Base-by-base conservation (phyloP, 352 stramenopile species). In the Globisporangium takayamanum region DNA sequence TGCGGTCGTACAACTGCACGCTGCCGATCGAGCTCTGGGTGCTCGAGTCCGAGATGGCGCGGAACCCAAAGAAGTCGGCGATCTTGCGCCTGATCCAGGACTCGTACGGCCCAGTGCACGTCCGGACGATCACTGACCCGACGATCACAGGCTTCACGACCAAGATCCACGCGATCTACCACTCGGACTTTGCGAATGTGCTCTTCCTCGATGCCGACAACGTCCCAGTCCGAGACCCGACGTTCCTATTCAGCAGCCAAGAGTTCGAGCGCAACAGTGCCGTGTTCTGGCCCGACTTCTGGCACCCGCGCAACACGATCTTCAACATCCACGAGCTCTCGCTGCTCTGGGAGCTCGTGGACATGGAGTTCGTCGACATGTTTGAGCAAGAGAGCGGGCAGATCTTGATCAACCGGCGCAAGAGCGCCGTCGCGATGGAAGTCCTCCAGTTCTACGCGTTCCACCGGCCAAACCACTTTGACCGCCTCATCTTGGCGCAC, bases 351-450 rank as follows among this genome's bases (percentile, higher is more conserved):
- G 59, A 84, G 60, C 70, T 86, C n/a, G 63, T 90, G 18, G 69
- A 86, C 51, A 64, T 89, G 46, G 50, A 68, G 12, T 80, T 78
- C 20, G 64, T 88, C 39, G 74, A 89, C 66, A 89, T 88, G 78
- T 89, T 89, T 59, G 82, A 92, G 59, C 80, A 90, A 60, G 82
- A 92, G 53, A 89, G 78, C 52, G 82, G 78, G 0, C 82, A 92
- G 53, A 65, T 92, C 59, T 59, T 92, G n/a, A 72, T 92, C 55
- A 72, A 88, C 45, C 76, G 76, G 15, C 64, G 55, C 15, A 67
- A 68, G 15, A 60, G 62, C 50, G 64, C 66, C 15, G 30, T 66
- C 3, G 69, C 83, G 20, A 62, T 90, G 45, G 70, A 83, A 36
- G 59, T 89, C 55, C 59, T 88, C 25, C 68, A 78, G 50, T 88